These are phyloP conservation scores for Amyloporia xantha DNA, from an alignment of 768 basidiomycete species.

Conservation along the genomic window DNA sequence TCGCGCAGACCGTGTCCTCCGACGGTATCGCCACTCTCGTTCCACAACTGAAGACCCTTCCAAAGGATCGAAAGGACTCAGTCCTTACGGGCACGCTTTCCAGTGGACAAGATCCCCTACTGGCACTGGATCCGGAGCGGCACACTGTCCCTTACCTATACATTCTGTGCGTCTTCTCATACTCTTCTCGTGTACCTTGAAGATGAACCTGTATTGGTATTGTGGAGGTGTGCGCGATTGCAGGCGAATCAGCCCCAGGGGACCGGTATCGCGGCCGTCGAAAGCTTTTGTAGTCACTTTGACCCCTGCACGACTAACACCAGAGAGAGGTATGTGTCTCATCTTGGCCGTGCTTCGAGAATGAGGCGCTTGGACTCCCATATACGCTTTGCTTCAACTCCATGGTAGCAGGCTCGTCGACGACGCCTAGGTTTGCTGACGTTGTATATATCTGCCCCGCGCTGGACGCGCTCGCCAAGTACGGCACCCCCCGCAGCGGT, in stretches of 20 bases:
- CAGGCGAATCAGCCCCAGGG: constrained; percentile 29
- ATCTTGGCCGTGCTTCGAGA: too few relatives aligned
- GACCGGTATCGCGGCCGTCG: constrained; percentile 37
- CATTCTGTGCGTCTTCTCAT: constrained; percentile 52
- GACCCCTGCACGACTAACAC: constrained; percentile 54
- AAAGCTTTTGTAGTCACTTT: constrained; percentile 58
- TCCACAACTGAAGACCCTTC: constrained; percentile 24
- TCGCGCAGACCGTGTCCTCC: constrained; percentile 7
- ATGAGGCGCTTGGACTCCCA: too few relatives aligned
- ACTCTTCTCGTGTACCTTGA: not conserved
- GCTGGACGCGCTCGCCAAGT: constrained; percentile 21
- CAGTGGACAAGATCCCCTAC: constrained; percentile 63
- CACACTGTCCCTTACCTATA: constrained; percentile 65
- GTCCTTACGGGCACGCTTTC: constrained; percentile 47
- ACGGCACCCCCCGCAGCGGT: constrained; percentile 19
- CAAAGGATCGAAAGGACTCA: constrained; percentile 53
- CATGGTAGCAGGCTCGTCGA: too few relatives aligned
- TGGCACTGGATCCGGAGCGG: constrained; percentile 44
- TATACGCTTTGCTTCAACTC: too few relatives aligned
- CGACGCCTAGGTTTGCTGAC: too few relatives aligned
- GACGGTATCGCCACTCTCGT: constrained; percentile 3
- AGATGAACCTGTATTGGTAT: not conserved
- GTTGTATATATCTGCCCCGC: too few relatives aligned
- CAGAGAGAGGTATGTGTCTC: constrained; percentile 53
- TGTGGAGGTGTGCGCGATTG: constrained; percentile 55